Evolutionary conservation across 805 yeast genomes (phyloP).

Genomic region (Suhomyces prunicola): DNA sequence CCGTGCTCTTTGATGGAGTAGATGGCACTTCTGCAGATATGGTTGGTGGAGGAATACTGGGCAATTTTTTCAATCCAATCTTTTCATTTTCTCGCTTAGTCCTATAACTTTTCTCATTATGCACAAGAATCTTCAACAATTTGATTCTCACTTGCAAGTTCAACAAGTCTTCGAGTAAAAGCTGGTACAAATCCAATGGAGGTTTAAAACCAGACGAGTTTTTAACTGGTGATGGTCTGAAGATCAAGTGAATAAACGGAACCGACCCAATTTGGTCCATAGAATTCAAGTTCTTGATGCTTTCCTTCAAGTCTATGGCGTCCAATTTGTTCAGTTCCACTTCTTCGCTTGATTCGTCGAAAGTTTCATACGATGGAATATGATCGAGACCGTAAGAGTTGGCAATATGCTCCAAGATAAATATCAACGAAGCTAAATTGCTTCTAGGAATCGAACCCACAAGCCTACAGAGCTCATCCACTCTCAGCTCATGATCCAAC

Average conservation of each 20-base stretch:
- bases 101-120: conserved; percentile 26
- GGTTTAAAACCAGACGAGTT: conserved; percentile 39
- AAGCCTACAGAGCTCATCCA: conserved; percentile 20
- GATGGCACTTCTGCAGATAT: conserved; percentile 11
- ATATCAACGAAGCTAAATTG: conserved; percentile 36
- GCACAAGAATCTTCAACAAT: conserved; percentile 19
- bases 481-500: neutral
- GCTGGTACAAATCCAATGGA: conserved; percentile 26
- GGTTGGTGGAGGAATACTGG: conserved; percentile 13
- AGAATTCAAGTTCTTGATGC: conserved; percentile 22
- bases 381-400: conserved; percentile 18
- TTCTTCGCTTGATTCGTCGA: conserved; percentile 20
- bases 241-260: conserved; percentile 39
- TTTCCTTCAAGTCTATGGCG: conserved; percentile 1
- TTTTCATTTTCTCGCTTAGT: conserved; percentile 31
- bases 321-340: neutral
- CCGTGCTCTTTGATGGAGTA: conserved; percentile 7
- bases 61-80: conserved; percentile 18
- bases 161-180: conserved; percentile 28
- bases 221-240: conserved; percentile 39
- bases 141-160: conserved; percentile 17
- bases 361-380: conserved; percentile 24
- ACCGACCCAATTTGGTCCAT: conserved; percentile 36
- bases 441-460: conserved; percentile 37
- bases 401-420: conserved; percentile 33